Percentiles rank a stretch among this genome's conserved stretches.
These are phyloP conservation scores for Pythium myriotylum DNA, from an alignment of 352 stramenopile species.

Conservation along the genomic window DNA sequence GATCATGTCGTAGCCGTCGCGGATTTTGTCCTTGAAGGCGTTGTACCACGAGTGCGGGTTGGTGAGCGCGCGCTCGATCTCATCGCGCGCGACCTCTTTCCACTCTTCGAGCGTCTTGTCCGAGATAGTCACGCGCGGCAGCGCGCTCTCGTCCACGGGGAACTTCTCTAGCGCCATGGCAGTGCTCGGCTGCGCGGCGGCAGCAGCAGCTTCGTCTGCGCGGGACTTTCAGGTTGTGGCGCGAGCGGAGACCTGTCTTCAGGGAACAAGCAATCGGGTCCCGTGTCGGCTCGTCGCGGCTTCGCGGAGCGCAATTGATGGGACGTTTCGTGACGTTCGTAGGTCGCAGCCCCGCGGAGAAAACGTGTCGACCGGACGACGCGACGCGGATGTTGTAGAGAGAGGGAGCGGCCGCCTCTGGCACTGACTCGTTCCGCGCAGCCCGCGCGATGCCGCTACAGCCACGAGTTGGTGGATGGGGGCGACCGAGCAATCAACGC, in stretches of 20 bases:
- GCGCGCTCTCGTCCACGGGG: slow-evolving; percentile 30
- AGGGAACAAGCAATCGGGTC: neutral
- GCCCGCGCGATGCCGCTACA: neutral
- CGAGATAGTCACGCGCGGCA: slow-evolving; percentile 33
- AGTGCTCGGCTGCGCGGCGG: too few species aligned
- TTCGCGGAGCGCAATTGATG: slow-evolving; percentile 1
- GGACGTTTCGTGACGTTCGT: neutral
- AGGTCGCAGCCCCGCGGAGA: neutral
- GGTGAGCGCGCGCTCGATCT: slow-evolving; percentile 35
- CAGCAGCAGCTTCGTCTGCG: neutral
- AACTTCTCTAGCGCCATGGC: slow-evolving; percentile 30
- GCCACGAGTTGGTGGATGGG: neutral
- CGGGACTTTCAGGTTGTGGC: neutral
- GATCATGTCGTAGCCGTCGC: slow-evolving; percentile 34
- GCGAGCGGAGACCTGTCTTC: neutral
- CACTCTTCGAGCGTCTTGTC: slow-evolving; percentile 29
- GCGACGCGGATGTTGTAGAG: slow-evolving; percentile 2
- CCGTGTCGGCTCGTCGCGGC: neutral
- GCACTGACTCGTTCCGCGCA: neutral
- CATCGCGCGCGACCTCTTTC: slow-evolving; percentile 35
- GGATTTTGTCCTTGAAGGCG: slow-evolving; percentile 34
- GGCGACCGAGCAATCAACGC: neutral
- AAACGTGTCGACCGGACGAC: slow-evolving; percentile 3
- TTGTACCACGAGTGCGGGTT: slow-evolving; percentile 50
- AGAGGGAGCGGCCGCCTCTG: neutral